phyloP scores from a whole-genome alignment of 306 rosid species.

The Fagus crenata region DNA sequence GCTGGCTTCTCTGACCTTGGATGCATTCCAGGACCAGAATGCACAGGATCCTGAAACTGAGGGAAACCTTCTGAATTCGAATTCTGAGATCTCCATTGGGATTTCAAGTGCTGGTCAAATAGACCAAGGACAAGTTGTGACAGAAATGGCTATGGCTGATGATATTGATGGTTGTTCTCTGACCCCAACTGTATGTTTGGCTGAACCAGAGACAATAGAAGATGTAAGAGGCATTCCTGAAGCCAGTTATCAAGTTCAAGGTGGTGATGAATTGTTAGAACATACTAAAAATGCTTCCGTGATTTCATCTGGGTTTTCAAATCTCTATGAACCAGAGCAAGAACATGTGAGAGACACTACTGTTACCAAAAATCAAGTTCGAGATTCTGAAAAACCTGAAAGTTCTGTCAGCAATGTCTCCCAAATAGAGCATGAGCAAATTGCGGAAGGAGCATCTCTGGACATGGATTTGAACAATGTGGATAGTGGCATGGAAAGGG shows the following conservation, averaged over 20 bases:
- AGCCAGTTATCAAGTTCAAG: constrained; percentile 46
- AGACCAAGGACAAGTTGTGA: constrained; percentile 31
- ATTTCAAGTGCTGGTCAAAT: constrained; percentile 22
- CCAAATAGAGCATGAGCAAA: constrained; percentile 31
- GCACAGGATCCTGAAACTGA: constrained; percentile 27
- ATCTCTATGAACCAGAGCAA: constrained; percentile 23
- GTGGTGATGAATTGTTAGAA: constrained; percentile 34
- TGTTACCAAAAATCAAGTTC: constrained; percentile 31
- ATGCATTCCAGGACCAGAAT: constrained; percentile 27
- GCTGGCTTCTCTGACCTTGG: constrained; percentile 25
- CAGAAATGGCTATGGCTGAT: constrained; percentile 14
- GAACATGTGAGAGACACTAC: constrained; percentile 30
- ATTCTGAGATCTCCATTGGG: constrained; percentile 24
- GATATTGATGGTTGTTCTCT: constrained; percentile 20
- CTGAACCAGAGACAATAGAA: constrained; percentile 32
- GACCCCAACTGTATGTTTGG: constrained; percentile 16
- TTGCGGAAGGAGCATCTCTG: constrained; percentile 34
- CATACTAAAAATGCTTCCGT: constrained; percentile 32
- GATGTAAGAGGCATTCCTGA: constrained; percentile 48
- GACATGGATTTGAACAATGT: constrained; percentile 22
- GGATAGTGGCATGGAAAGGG: constrained; percentile 27
- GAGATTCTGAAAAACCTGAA: constrained; percentile 28
- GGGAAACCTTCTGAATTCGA: constrained; percentile 16
- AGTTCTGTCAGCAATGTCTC: constrained; percentile 18
- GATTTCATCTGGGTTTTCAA: constrained; percentile 19